Conservation (phyloP, 2,329 filamentous ascomycete species). For the Hypoxylon rubiginosum region DNA sequence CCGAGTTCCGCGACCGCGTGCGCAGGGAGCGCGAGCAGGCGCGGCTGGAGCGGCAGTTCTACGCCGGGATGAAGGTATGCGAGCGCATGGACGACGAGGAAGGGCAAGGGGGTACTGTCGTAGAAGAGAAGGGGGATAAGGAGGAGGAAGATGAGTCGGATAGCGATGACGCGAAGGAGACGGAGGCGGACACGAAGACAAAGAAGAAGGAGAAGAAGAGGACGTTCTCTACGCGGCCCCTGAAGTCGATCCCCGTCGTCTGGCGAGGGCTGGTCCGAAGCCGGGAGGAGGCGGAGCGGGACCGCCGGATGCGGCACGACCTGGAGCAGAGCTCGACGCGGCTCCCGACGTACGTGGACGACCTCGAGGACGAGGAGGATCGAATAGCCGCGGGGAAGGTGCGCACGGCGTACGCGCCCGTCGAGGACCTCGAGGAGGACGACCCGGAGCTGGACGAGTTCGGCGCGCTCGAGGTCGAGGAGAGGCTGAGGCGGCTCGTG, state of each 20-base stretch:
- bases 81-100: constrained; percentile 81
- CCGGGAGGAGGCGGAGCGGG: constrained; percentile 77
- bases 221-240: constrained; percentile 62
- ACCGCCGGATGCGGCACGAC: constrained; percentile 74
- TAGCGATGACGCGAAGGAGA: constrained; percentile 29
- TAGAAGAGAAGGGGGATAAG: too few species aligned
- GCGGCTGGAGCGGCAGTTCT: constrained; percentile 76
- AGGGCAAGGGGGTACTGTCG: constrained; percentile 36
- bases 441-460: constrained; percentile 86
- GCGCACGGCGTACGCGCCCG: constrained; percentile 67
- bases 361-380: constrained; percentile 80
- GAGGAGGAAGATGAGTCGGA: constrained; percentile 30
- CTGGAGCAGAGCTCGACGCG: constrained; percentile 74
- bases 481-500: constrained; percentile 77
- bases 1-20: constrained; percentile 80
- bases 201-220: constrained; percentile 50
- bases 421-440: constrained; percentile 80
- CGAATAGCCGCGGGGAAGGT: constrained; percentile 75
- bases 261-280: constrained; percentile 82
- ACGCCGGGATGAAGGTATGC: constrained; percentile 84
- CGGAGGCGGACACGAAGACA: not conserved
- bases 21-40: constrained; percentile 77
- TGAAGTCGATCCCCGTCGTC: constrained; percentile 79
- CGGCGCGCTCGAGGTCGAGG: constrained; percentile 74
- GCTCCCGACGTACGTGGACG: constrained; percentile 76